Evolutionary conservation across 805 yeast species (phyloP).

Genomic region (Blastobotrys peoriensis): DNA sequence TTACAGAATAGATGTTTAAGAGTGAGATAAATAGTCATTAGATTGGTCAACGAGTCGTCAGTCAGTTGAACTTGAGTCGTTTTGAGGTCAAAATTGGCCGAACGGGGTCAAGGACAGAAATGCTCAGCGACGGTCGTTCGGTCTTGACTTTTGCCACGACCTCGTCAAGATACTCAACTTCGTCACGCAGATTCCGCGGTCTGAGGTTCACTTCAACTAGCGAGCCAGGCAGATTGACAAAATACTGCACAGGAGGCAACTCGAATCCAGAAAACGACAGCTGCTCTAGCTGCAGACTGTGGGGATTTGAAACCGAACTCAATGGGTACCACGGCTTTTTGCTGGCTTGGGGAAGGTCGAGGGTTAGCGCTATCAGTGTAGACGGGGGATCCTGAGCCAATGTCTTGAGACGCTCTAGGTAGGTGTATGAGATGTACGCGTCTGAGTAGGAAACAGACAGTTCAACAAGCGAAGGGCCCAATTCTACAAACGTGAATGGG

Average conservation of each 20-base stretch:
- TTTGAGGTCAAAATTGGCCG: no score
- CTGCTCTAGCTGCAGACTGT: neutral
- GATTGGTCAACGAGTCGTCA: no score
- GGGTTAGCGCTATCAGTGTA: neutral
- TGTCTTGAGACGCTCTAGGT: neutral
- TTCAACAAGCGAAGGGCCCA: neutral
- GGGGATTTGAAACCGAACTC: neutral
- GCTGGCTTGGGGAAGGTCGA: neutral
- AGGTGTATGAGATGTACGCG: neutral
- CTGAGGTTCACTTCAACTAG: neutral
- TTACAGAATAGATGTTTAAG: neutral
- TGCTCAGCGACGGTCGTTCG: neutral
- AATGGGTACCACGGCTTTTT: neutral
- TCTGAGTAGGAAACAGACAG: neutral
- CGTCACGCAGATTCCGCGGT: neutral
- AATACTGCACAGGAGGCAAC: neutral
- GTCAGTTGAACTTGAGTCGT: no score
- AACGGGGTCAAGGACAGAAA: no score
- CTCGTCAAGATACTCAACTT: neutral
- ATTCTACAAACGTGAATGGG: neutral
- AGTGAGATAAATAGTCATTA: no score
- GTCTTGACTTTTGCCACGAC: neutral
- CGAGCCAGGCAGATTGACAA: neutral
- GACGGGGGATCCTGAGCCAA: neutral
- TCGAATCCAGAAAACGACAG: neutral